A percentile compares a stretch with the other conserved stretches of the same genome.
Evolutionary conservation across 2,329 filamentous ascomycete species (phyloP).

Genomic region (Alternaria rosae): DNA sequence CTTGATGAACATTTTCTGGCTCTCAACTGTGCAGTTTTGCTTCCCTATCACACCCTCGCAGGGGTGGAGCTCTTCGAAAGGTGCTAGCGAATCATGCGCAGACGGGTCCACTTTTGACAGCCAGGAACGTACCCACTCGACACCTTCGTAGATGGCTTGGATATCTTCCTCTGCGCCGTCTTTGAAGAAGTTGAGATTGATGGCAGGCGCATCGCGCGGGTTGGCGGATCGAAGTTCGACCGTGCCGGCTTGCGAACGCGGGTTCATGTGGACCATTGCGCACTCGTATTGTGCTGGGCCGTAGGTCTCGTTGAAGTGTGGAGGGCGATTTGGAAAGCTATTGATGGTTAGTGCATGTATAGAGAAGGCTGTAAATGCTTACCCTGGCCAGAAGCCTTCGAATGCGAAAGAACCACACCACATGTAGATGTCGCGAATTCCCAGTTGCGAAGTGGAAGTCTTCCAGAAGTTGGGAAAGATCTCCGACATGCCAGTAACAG

Average conservation of each 20-base stretch:
- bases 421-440: conserved; percentile 39
- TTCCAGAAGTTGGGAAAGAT: conserved; percentile 33
- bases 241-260: conserved; percentile 53
- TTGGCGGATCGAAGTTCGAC: conserved; percentile 67
- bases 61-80: conserved; percentile 58
- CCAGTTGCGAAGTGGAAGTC: conserved; percentile 17
- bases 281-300: conserved; percentile 38
- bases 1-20: neutral
- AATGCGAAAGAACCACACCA: conserved; percentile 9
- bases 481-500: neutral
- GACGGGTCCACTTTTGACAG: neutral
- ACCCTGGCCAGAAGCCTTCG: neutral
- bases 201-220: conserved; percentile 67
- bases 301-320: conserved; percentile 5
- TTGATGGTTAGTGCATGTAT: neutral
- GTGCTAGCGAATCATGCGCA: conserved; percentile 34
- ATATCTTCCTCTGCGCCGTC: conserved; percentile 56
- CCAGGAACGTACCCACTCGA: conserved; percentile 41
- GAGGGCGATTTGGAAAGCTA: neutral
- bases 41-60: conserved; percentile 62
- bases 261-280: conserved; percentile 2
- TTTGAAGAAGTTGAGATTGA: conserved; percentile 52
- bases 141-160: conserved; percentile 63
- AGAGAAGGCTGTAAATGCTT: neutral
- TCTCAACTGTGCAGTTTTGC: conserved; percentile 50